These are phyloP conservation scores for Picochlorum sp. DNA, from an alignment of 139 green algal genomes.

Conservation along the genomic window DNA sequence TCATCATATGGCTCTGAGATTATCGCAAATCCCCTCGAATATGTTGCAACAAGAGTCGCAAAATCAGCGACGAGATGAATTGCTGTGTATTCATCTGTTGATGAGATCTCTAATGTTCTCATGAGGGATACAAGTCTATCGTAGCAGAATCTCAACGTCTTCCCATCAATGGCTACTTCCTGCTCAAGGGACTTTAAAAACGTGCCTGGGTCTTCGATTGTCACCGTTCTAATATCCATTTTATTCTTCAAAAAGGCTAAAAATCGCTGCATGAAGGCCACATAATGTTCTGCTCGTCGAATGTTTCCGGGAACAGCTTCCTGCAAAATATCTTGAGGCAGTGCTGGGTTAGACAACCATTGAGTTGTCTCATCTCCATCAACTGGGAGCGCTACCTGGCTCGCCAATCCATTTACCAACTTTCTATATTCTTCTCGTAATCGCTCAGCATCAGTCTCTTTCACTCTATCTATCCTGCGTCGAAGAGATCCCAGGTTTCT, in stretches of 20 bases:
- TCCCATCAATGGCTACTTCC: slow-evolving; percentile 31
- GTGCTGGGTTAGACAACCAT: slow-evolving; percentile 75
- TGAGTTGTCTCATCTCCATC: neutral
- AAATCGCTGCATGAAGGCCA: slow-evolving; percentile 91
- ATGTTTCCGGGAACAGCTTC: slow-evolving; percentile 92
- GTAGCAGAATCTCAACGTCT: slow-evolving; percentile 89
- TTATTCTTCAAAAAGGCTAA: slow-evolving; percentile 70
- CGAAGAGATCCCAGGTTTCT: slow-evolving; percentile 72
- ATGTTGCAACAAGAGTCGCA: slow-evolving; percentile 93
- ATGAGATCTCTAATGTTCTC: slow-evolving; percentile 92
- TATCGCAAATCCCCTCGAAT: slow-evolving; percentile 87
- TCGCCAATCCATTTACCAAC: slow-evolving; percentile 72
- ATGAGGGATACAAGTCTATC: slow-evolving; percentile 87
- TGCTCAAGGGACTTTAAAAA: slow-evolving; percentile 73
- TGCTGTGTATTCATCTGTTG: slow-evolving; percentile 86
- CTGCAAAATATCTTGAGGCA: slow-evolving; percentile 79
- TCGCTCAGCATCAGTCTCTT: slow-evolving; percentile 58
- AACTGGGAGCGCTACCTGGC: slow-evolving; percentile 48
- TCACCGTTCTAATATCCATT: slow-evolving; percentile 49
- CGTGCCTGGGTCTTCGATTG: slow-evolving; percentile 58
- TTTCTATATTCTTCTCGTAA: slow-evolving; percentile 79
- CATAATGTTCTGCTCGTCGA: slow-evolving; percentile 91
- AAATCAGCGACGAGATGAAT: slow-evolving; percentile 93
- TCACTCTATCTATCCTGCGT: slow-evolving; percentile 44
- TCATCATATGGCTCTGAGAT: slow-evolving; percentile 98